phyloP scores from a whole-genome alignment of 2,329 filamentous ascomycete species.

The Pyricularia sp. region DNA sequence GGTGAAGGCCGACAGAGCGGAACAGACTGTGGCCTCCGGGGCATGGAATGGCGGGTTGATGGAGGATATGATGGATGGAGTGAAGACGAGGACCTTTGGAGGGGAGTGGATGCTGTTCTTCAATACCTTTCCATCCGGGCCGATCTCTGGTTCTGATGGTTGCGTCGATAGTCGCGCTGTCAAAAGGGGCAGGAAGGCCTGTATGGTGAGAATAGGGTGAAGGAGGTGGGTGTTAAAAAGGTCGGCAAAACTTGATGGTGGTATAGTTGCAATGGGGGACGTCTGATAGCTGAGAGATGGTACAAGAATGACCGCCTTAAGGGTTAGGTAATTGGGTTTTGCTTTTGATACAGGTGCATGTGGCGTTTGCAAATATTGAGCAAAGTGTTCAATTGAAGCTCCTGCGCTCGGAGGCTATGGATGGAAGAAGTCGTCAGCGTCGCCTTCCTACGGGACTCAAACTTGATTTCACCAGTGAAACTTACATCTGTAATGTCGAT shows the following conservation, averaged over 20 bases:
- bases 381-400: constrained; percentile 63
- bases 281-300: constrained; percentile 74
- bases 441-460: neutral
- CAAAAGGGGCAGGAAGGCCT: constrained; percentile 78
- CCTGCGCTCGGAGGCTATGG: constrained; percentile 56
- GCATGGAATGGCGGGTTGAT: constrained; percentile 74
- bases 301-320: constrained; percentile 75
- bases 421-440: constrained; percentile 1
- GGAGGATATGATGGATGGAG: constrained; percentile 70
- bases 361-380: constrained; percentile 59
- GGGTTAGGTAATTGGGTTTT: constrained; percentile 62
- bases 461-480: constrained; percentile 9
- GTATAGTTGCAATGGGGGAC: constrained; percentile 76
- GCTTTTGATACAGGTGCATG: constrained; percentile 70
- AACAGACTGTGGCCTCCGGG: constrained; percentile 77
- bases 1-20: constrained; percentile 79
- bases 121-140: constrained; percentile 21
- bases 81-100: constrained; percentile 67
- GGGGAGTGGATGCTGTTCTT: constrained; percentile 34
- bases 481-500: constrained; percentile 75
- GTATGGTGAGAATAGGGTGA: constrained; percentile 78
- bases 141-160: constrained; percentile 26
- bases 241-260: constrained; percentile 76
- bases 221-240: constrained; percentile 88
- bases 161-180: constrained; percentile 36